Percentiles rank a stretch among this genome's conserved stretches.
phyloP scores from a whole-genome alignment of 495 filamentous ascomycete genomes.

The Sordaria brevicollis region DNA sequence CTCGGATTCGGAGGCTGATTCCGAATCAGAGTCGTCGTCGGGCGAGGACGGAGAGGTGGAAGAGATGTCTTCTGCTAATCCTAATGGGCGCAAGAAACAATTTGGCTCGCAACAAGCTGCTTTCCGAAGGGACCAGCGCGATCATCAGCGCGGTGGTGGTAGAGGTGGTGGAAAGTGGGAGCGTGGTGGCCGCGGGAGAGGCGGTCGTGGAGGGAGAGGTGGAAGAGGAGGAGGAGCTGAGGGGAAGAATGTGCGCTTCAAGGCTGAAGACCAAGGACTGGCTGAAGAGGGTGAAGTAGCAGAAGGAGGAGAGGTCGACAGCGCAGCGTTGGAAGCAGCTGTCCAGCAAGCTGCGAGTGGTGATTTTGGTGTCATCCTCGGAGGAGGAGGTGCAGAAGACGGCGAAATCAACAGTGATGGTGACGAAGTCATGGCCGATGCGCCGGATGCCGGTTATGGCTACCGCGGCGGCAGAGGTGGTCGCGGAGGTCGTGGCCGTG shows the following conservation, averaged over 20 bases:
- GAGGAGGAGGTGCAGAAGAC: slow-evolving; percentile 7
- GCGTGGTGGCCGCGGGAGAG: neutral
- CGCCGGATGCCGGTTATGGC: neutral
- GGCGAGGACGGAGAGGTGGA: neutral
- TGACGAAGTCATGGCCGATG: slow-evolving; percentile 2
- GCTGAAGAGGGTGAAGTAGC: slow-evolving; percentile 1
- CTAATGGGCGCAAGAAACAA: neutral
- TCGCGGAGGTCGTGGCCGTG: neutral
- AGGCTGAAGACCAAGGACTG: neutral
- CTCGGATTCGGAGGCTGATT: neutral
- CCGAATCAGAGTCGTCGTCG: no score
- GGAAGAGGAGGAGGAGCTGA: no score
- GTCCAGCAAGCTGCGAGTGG: neutral
- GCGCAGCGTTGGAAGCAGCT: neutral
- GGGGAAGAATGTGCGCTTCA: slow-evolving; percentile 6
- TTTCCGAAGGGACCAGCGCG: neutral
- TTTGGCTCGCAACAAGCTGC: neutral
- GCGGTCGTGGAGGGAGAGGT: neutral
- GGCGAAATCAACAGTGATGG: slow-evolving; percentile 16
- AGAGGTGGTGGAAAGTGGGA: neutral
- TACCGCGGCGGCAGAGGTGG: neutral
- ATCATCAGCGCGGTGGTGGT: neutral
- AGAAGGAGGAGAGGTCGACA: slow-evolving; percentile 15
- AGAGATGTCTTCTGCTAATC: neutral
- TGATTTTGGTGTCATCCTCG: neutral